Evolutionary conservation across 768 basidiomycete species (phyloP).

Genomic region (Pisolithus sp.): DNA sequence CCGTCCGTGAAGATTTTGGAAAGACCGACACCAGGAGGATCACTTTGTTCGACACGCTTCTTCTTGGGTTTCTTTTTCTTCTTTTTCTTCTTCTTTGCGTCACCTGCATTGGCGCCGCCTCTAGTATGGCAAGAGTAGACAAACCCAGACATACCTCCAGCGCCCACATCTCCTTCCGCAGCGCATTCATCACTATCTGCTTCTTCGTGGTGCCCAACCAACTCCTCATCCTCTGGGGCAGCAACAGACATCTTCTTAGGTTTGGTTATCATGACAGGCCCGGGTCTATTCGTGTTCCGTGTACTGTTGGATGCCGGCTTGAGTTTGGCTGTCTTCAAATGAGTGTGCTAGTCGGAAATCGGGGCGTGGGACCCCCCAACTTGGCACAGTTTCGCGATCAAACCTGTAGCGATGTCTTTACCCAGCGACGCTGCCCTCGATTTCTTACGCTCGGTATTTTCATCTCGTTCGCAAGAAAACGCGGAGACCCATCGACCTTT

Average conservation of each 20-base stretch:
- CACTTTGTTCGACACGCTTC: slow-evolving; percentile 77
- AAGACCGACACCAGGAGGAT: slow-evolving; percentile 85
- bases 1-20: slow-evolving; percentile 84
- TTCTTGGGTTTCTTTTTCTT: slow-evolving; percentile 92
- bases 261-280: slow-evolving; percentile 12
- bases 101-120: not conserved
- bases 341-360: too few relatives aligned
- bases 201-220: slow-evolving; percentile 14
- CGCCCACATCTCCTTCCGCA: slow-evolving; percentile 15
- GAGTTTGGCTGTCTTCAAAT: too few relatives aligned
- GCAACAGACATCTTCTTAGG: slow-evolving; percentile 7
- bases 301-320: not conserved
- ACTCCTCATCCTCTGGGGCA: slow-evolving; percentile 10
- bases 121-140: not conserved
- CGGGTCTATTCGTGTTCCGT: too few relatives aligned
- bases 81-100: slow-evolving; percentile 79
- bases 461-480: slow-evolving; percentile 9
- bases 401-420: not conserved
- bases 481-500: slow-evolving; percentile 36
- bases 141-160: slow-evolving; percentile 21
- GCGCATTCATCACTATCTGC: slow-evolving; percentile 30
- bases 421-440: slow-evolving; percentile 9
- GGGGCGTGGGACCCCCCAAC: too few relatives aligned
- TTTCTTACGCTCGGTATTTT: slow-evolving; percentile 26
- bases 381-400: too few relatives aligned